Percentiles rank a stretch among this genome's conserved stretches.
Conservation (phyloP, 2,329 filamentous ascomycete species). For the Cladorrhinum sp. region DNA sequence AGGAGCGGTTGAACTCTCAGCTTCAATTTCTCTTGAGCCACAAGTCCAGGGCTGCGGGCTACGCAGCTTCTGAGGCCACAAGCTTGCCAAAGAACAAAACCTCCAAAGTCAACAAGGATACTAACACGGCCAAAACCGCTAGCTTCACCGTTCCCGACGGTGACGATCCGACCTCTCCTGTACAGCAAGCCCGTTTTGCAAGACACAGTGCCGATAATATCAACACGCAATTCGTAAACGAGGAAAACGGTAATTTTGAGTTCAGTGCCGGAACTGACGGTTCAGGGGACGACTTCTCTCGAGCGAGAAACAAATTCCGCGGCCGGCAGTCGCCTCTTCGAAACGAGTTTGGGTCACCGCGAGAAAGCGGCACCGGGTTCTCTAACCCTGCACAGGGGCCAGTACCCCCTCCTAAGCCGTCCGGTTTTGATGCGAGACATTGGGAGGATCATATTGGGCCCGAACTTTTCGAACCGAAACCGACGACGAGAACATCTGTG, state of each 20-base stretch:
- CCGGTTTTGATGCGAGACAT: conserved; percentile 48
- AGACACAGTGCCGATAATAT: conserved; percentile 58
- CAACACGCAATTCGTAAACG: conserved; percentile 57
- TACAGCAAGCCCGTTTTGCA: conserved; percentile 41
- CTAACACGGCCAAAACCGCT: conserved; percentile 27
- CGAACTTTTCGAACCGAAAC: conserved; percentile 52
- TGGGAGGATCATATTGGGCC: conserved; percentile 55
- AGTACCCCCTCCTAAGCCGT: conserved; percentile 24
- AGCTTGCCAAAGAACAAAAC: conserved; percentile 6
- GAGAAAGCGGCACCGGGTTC: conserved; percentile 18
- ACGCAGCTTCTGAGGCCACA: not conserved
- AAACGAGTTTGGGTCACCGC: conserved; percentile 21
- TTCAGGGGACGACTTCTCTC: conserved; percentile 29
- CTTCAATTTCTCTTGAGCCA: conserved; percentile 22
- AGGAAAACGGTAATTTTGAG: conserved; percentile 42
- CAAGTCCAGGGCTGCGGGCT: not conserved
- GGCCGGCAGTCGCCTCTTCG: conserved; percentile 41
- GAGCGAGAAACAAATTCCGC: conserved; percentile 37
- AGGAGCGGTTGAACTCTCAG: conserved; percentile 17
- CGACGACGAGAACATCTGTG: conserved; percentile 34
- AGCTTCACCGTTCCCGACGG: conserved; percentile 53
- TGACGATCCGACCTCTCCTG: conserved; percentile 37
- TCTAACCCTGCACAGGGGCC: conserved; percentile 22
- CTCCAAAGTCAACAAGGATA: conserved; percentile 18
- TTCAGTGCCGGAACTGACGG: conserved; percentile 50